Conservation (phyloP, 352 stramenopile species). For the Phytophthora litchii region DNA sequence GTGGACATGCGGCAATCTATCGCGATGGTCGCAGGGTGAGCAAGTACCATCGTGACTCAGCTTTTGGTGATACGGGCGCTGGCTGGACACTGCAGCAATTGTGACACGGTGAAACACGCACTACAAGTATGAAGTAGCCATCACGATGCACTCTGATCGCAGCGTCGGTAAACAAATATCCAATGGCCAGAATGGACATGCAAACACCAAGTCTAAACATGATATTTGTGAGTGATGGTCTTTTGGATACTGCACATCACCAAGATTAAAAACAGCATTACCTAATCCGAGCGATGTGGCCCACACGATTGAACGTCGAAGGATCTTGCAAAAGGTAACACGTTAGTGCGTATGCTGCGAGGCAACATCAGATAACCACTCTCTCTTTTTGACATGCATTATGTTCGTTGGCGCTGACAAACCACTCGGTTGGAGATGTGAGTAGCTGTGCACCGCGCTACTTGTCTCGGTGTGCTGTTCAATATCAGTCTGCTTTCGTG, state of each 20-base stretch:
- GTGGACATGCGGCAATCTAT: too few relatives aligned
- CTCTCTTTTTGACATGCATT: too few relatives aligned
- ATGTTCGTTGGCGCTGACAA: too few relatives aligned
- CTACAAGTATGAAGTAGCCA: slow-evolving; percentile 2
- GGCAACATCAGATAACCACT: too few relatives aligned
- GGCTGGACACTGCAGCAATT: neutral
- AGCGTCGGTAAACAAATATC: slow-evolving; percentile 20
- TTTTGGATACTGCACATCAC: slow-evolving; percentile 23
- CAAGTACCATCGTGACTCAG: neutral
- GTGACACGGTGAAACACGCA: slow-evolving; percentile 32
- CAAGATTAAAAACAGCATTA: slow-evolving; percentile 15
- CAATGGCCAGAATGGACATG: slow-evolving; percentile 12
- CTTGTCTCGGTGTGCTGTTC: neutral
- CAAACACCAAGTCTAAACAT: slow-evolving; percentile 20
- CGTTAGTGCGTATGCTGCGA: neutral
- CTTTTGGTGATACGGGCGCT: neutral
- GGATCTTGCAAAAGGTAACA: neutral
- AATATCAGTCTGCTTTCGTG: neutral
- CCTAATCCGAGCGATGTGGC: slow-evolving; percentile 12
- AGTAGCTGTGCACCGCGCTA: neutral
- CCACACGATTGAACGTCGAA: neutral
- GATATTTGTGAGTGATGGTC: slow-evolving; percentile 37
- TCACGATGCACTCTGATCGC: slow-evolving; percentile 2
- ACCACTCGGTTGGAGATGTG: neutral
- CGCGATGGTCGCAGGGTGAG: neutral